Conservation (phyloP, 257 asterid genomes). For the Solanum sparsipilum region DNA sequence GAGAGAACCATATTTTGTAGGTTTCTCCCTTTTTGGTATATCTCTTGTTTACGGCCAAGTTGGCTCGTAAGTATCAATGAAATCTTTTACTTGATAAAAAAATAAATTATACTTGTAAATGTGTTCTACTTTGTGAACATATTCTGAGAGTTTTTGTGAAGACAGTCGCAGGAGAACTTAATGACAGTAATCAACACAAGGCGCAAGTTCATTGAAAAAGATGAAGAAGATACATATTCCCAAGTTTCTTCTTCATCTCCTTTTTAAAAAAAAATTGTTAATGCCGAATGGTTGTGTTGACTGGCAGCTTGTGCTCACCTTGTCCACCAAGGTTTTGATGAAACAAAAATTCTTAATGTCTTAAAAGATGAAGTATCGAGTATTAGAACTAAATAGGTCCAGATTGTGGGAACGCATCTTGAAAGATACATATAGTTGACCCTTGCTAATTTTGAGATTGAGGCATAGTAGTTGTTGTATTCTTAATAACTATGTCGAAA, state of each 20-base stretch:
- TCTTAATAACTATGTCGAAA: not conserved
- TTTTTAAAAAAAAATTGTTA: not conserved
- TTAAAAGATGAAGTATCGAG: not conserved
- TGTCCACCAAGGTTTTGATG: not conserved
- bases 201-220: not conserved
- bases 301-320: not conserved
- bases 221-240: not conserved
- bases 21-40: not conserved
- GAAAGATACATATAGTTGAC: not conserved
- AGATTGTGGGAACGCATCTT: not conserved
- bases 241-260: not conserved
- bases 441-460: not conserved
- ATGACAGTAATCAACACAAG: not conserved
- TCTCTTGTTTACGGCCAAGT: not conserved
- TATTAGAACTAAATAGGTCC: not conserved
- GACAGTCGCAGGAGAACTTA: not conserved
- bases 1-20: not conserved
- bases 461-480: not conserved
- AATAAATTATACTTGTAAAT: not conserved
- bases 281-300: not conserved
- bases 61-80: not conserved
- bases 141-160: not conserved
- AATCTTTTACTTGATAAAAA: not conserved
- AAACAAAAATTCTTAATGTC: not conserved
- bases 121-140: not conserved